Base-by-base conservation (phyloP, 306 rosid genomes). In the Vicia sativa region DNA sequence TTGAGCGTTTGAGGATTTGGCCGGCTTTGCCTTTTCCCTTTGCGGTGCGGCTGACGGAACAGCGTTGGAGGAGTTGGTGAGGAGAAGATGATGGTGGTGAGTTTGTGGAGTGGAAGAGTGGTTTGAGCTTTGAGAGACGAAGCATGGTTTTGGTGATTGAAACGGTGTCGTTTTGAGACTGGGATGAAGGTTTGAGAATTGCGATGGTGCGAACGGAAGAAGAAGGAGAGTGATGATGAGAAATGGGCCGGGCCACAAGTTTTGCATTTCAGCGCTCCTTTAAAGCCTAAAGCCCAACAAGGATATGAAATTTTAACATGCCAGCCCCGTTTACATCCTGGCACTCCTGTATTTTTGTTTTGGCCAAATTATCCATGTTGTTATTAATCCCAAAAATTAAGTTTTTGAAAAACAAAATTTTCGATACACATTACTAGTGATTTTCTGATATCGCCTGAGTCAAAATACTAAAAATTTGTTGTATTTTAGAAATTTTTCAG, bases 21-120 rank as follows among this genome's bases (percentile, higher is more conserved):
- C 81, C 84, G 0, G 77, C 81, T 82, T 82, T 82, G 0, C 57
- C 81, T 29, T 82, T 82, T 0, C 87, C 87, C 28, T 82, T 82
- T 0, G 87, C 84, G 0, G 87, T 82, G 7, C 87, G 46, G 44
- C 84, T 79, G 1, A 76, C 81, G 54, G 65, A 18, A 64, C 81
- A 76, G 7, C 72, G 83, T 14, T 82, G 87, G 48, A 59, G 70
- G 25, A 82, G 74, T 9, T 76, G 77, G 65, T 69, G 46, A 8
- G 54, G 61, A 0, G 79, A 57, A 8, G 50, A 45, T 11, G 74
- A 52, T 1, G 3, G 26, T 25, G 37, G 5, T 8, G 63, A 13
- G 0, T 0, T 28, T 21, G 50, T 0, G 6, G 62, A 7, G 6
- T 61, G 13, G 4, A 76, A 23, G 0, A 68, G 61, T 57, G 78